These are phyloP conservation scores for Paxillus rubicundulus DNA, from an alignment of 768 basidiomycete species.

Conservation along the genomic window DNA sequence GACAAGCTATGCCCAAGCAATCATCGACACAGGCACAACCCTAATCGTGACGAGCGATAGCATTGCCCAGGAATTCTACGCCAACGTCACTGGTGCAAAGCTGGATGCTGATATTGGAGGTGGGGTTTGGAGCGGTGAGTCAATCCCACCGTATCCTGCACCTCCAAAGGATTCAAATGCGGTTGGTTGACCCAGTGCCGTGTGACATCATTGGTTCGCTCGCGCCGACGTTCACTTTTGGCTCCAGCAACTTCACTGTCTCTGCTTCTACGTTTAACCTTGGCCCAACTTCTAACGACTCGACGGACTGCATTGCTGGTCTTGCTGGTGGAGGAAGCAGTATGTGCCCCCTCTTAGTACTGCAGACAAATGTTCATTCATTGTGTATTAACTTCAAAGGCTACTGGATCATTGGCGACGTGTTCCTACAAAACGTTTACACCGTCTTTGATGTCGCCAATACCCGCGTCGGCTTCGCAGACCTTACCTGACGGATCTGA, in stretches of 20 bases:
- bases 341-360: neutral
- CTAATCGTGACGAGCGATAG: constrained; percentile 26
- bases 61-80: constrained; percentile 29
- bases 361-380: neutral
- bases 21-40: constrained; percentile 36
- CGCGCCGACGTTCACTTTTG: constrained; percentile 37
- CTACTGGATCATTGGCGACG: constrained; percentile 35
- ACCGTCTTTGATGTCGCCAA: constrained; percentile 31
- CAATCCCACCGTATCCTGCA: neutral
- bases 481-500: constrained; percentile 18
- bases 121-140: constrained; percentile 37
- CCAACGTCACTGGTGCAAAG: constrained; percentile 29
- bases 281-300: constrained; percentile 32
- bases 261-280: constrained; percentile 41
- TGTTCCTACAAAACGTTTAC: constrained; percentile 35
- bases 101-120: constrained; percentile 22
- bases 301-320: constrained; percentile 37
- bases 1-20: constrained; percentile 23
- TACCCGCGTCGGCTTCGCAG: constrained; percentile 41
- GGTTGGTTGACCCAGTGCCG: constrained; percentile 21
- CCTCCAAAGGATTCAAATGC: neutral
- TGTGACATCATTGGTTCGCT: constrained; percentile 28
- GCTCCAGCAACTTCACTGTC: constrained; percentile 37
- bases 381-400: constrained; percentile 8
- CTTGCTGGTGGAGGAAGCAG: constrained; percentile 31